Percentiles rank a stretch among this genome's conserved stretches.
Conservation (phyloP, 495 filamentous ascomycete genomes). For the Neurospora sp. region DNA sequence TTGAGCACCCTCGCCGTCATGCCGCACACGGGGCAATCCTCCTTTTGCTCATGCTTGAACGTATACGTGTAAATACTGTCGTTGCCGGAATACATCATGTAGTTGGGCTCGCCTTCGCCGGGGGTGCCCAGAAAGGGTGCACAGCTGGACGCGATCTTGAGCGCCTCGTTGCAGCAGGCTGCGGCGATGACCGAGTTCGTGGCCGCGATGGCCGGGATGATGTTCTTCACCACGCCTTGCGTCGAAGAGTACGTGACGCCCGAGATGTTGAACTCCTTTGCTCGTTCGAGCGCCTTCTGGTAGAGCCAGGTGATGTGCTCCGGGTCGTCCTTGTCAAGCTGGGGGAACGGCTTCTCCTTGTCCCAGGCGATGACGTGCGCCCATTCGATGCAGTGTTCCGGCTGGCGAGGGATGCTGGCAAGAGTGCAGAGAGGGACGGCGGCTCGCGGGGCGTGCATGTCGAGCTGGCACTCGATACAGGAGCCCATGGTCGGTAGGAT, state of each 20-base stretch:
- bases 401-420: slow-evolving; percentile 92
- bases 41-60: slow-evolving; percentile 82
- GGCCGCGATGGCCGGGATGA: slow-evolving; percentile 96
- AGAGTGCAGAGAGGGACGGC: slow-evolving; percentile 95
- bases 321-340: slow-evolving; percentile 90
- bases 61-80: slow-evolving; percentile 95
- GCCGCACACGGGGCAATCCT: slow-evolving; percentile 91
- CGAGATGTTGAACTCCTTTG: slow-evolving; percentile 78
- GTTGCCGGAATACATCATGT: slow-evolving; percentile 99
- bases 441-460: slow-evolving; percentile 91
- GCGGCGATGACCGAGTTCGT: slow-evolving; percentile 97
- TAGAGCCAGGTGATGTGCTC: slow-evolving; percentile 97
- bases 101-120: slow-evolving; percentile 51
- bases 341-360: slow-evolving; percentile 49
- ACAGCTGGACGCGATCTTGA: slow-evolving; percentile 79
- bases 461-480: slow-evolving; percentile 96
- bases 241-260: slow-evolving; percentile 96
- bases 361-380: slow-evolving; percentile 74
- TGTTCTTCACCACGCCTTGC: slow-evolving; percentile 98
- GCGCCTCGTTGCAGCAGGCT: slow-evolving; percentile 88
- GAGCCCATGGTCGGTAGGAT: slow-evolving; percentile 85
- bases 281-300: slow-evolving; percentile 69
- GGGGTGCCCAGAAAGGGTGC: slow-evolving; percentile 59
- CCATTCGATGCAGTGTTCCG: slow-evolving; percentile 99
- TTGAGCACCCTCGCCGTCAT: slow-evolving; percentile 62